phyloP scores from a whole-genome alignment of 129 eudicot species.

The Helianthus tuberosus region DNA sequence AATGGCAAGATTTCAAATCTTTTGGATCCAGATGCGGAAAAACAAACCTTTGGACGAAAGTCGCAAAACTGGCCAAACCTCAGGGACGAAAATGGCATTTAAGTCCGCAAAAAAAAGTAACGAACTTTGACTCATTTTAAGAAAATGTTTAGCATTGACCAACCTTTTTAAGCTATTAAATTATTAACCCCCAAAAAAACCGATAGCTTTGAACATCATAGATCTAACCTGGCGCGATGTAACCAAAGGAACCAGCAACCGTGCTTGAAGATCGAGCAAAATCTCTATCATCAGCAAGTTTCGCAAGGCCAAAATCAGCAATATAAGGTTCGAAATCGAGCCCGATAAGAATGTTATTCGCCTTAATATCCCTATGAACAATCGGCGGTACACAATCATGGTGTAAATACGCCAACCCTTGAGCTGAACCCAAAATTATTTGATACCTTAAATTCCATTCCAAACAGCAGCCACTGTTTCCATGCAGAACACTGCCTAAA shows the following conservation, averaged over 20 bases:
- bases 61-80: too few relatives aligned
- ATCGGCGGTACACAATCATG: conserved; percentile 95
- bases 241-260: conserved; percentile 94
- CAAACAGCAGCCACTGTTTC: conserved; percentile 63
- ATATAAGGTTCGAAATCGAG: conserved; percentile 92
- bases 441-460: conserved; percentile 88
- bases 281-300: conserved; percentile 81
- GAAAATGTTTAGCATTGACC: too few relatives aligned
- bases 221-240: conserved; percentile 92
- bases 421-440: conserved; percentile 82
- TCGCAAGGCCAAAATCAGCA: conserved; percentile 97
- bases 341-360: conserved; percentile 90
- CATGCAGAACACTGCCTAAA: conserved; percentile 88
- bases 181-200: neutral
- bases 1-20: too few relatives aligned
- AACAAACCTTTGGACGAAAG: too few relatives aligned
- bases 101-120: too few relatives aligned
- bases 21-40: too few relatives aligned
- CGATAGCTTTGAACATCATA: neutral
- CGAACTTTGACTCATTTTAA: too few relatives aligned
- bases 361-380: conserved; percentile 90
- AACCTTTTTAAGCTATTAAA: too few relatives aligned
- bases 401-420: conserved; percentile 91
- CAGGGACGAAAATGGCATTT: too few relatives aligned
- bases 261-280: conserved; percentile 88